phyloP scores from a whole-genome alignment of 495 filamentous ascomycete species.

The Ramalina intermedia region DNA sequence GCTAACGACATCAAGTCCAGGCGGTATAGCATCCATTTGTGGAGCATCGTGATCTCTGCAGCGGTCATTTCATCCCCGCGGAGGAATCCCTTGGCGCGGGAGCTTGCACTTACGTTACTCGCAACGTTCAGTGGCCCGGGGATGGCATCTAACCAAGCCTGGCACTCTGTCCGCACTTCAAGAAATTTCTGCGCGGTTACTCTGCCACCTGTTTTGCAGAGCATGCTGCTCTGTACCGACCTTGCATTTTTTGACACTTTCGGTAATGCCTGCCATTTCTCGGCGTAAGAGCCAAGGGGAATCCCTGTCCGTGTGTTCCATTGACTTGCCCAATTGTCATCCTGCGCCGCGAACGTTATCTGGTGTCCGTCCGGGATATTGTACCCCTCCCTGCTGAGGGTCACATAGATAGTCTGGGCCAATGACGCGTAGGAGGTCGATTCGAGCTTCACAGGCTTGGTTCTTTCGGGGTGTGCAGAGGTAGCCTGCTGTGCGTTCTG shows the following conservation, averaged over 20 bases:
- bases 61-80: not conserved
- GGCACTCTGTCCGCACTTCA: not conserved
- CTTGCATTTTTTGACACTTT: not conserved
- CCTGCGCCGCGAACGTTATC: constrained; percentile 11
- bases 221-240: not conserved
- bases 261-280: not conserved
- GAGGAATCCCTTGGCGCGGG: not conserved
- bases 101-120: not conserved
- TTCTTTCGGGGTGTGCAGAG: not conserved
- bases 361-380: not conserved
- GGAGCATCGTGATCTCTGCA: not conserved
- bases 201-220: not conserved
- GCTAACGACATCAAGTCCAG: not conserved
- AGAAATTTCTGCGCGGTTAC: not conserved
- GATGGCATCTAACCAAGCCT: not conserved
- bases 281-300: not conserved
- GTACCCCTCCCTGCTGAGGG: not conserved
- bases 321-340: constrained; percentile 17
- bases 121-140: not conserved
- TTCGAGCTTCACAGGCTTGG: not conserved
- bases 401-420: not conserved
- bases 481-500: not conserved
- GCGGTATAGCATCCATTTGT: not conserved
- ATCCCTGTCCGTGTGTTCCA: not conserved
- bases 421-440: not conserved